Evolutionary conservation across 2,329 filamentous ascomycete genomes (phyloP), one percentile per base, ranked within the genome.

Genomic region (Xylaria sp.): DNA sequence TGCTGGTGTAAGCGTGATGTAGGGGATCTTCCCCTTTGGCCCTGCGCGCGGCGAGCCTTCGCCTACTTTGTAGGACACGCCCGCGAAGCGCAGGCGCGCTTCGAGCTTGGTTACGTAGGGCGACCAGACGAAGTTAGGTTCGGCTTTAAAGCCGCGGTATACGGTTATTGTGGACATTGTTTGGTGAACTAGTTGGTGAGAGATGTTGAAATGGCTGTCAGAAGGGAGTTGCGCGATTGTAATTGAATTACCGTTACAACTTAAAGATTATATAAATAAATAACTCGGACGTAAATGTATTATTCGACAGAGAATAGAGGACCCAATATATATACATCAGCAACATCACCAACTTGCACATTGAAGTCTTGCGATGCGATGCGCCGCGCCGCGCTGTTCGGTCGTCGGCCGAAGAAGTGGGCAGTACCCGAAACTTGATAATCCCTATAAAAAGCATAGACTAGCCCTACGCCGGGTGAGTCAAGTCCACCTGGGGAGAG

Each of bases 51-150:
- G 76, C 0, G 85, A 85, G 1, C 88, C 88, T 2, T 71, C 70
- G 2, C 79, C 83, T 4, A 78, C 74, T 18, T 71, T 74, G 77
- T 91, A 91, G 0, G 77, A 48, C 2, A 89, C 59, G 0, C 78
- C 76, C 1, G 82, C 82, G 71, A 89, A 83, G 15, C 89, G 88
- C 6, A 91, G 81, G 15, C 88, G 87, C 20, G 87, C 82, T 75
- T 91, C 89, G 61, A 91, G 80, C 76, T 91, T 91, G 54, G 80
- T 86, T 62, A 89, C 87, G 72, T 89, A 91, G 10, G 89, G 88
- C 0, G 88, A 90, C 86, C 86, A 89, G 60, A 84, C 82, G 73
- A 89, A 83, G 20, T 73, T 72, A 5, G 79, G 28, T 5, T 80
- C 1, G 76, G 67, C 2, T 39, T 79, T 78, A 67, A 81, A 85